Conservation (phyloP, 768 basidiomycete species). For the Trametes sanguinea region DNA sequence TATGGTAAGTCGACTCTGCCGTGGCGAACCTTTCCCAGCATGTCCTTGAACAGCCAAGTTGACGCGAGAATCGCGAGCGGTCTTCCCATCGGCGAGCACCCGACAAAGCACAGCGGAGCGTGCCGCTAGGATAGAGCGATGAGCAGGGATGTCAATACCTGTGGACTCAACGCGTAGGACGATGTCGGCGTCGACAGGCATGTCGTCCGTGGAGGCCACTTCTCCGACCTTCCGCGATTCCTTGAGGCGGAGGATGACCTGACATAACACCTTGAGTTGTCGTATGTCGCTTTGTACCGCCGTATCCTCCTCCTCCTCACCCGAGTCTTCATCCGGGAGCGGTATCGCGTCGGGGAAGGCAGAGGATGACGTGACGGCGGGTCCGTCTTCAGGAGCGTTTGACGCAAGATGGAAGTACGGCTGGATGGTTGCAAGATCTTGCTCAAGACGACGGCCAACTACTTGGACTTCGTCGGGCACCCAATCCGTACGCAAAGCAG, state of each 20-base stretch:
- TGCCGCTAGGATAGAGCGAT: slow-evolving; percentile 64
- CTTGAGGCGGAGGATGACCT: slow-evolving; percentile 22
- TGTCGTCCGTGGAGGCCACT: background rate
- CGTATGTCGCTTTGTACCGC: slow-evolving; percentile 39
- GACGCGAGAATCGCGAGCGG: slow-evolving; percentile 35
- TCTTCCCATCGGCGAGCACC: slow-evolving; percentile 41
- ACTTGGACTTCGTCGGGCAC: slow-evolving; percentile 55
- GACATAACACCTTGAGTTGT: slow-evolving; percentile 28
- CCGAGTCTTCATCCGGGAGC: slow-evolving; percentile 5
- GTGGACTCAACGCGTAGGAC: slow-evolving; percentile 48
- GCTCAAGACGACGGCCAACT: slow-evolving; percentile 55
- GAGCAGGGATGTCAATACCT: slow-evolving; percentile 54
- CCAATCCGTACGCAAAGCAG: slow-evolving; percentile 78
- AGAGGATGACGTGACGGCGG: background rate
- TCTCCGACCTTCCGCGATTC: slow-evolving; percentile 14
- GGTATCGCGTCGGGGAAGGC: background rate
- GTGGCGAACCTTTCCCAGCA: background rate
- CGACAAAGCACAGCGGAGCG: slow-evolving; percentile 51
- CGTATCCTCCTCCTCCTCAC: slow-evolving; percentile 33
- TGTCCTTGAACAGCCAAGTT: slow-evolving; percentile 35
- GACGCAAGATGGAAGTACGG: slow-evolving; percentile 50
- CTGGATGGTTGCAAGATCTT: slow-evolving; percentile 66
- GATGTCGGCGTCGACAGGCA: slow-evolving; percentile 62
- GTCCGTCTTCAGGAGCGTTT: background rate
- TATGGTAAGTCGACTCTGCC: slow-evolving; percentile 41